Base-by-base conservation (phyloP, 2,329 filamentous ascomycete genomes). In the Cryoendolithus antarcticus region DNA sequence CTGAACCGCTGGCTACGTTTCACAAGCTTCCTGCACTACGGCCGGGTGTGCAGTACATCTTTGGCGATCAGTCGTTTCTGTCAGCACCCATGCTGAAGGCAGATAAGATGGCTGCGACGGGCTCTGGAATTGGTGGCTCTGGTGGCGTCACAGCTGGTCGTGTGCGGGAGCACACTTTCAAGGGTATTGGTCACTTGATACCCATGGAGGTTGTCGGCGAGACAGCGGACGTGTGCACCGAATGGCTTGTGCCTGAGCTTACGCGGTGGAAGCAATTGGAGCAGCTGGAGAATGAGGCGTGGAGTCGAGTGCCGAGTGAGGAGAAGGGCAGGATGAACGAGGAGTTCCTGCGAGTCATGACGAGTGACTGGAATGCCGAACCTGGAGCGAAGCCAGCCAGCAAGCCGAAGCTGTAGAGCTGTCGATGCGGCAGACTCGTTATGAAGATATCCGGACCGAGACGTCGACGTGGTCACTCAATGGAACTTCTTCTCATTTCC, bases 201-300 rank as follows among this genome's bases (percentile, higher is more conserved):
- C 81, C 88, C 0, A 83, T 94, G 74, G 86, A 94, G 60, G 72
- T 74, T 30, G 82, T 83, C 10, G 64, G 53, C 2, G 67, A 74
- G 51, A 82, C 79, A 45, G 88, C 85, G 1, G 65, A 72, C n/a
- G 56, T 60, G 6, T 42, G 40, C 19, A 53, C 50, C 9, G 52
- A 48, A 9, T 70, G 66, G 65, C 19, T 60, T 7, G 46, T 35
- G 15, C 43, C 48, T 10, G 57, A 60, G 42, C 24, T 59, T 6
- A 48, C 43, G 29, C 48, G 62, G 40, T 69, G 60, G 51, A 46
- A 36, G 44, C 27, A 27, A 9, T 41, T 49, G 8, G 55, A 60
- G 36, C 48, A 48, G 12, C 46, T 39, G 28, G 47, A 55, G 37
- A 44, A 48, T 29, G 24, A 35, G 39, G 47, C 54, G 40, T 56